Evolutionary conservation across 805 yeast species (phyloP).

Genomic region (Candida caryicola): DNA sequence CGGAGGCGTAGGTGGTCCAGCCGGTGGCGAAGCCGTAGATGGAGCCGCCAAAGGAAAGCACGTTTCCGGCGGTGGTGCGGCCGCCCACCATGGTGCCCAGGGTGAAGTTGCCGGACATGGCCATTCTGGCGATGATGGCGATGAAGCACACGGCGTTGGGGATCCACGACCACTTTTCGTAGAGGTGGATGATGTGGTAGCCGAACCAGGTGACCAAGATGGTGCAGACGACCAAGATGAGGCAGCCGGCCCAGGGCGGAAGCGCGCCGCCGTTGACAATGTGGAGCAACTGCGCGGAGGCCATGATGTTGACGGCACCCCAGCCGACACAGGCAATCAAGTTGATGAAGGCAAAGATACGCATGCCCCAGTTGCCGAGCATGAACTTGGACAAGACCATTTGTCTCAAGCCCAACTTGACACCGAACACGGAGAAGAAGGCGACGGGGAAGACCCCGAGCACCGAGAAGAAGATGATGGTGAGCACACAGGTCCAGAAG

Average conservation of each 20-base stretch:
- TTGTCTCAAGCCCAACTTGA: slow-evolving; percentile 82
- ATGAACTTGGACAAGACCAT: slow-evolving; percentile 77
- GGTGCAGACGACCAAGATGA: slow-evolving; percentile 66
- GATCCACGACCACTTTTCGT: slow-evolving; percentile 86
- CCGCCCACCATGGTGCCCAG: slow-evolving; percentile 45
- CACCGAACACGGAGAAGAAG: slow-evolving; percentile 78
- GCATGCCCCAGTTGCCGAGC: slow-evolving; percentile 70
- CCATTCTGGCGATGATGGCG: slow-evolving; percentile 74
- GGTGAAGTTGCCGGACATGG: slow-evolving; percentile 61
- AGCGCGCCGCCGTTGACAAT: slow-evolving; percentile 63
- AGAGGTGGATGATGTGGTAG: slow-evolving; percentile 73
- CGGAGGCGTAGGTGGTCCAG: slow-evolving; percentile 92
- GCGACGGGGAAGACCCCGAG: slow-evolving; percentile 82
- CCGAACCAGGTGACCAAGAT: slow-evolving; percentile 79
- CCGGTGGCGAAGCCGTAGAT: slow-evolving; percentile 89
- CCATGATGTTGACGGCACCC: slow-evolving; percentile 91
- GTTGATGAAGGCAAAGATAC: slow-evolving; percentile 75
- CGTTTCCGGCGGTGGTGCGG: slow-evolving; percentile 66
- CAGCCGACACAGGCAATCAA: slow-evolving; percentile 89
- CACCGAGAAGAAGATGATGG: slow-evolving; percentile 68
- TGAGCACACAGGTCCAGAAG: slow-evolving; percentile 68
- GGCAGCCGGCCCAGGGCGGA: slow-evolving; percentile 91
- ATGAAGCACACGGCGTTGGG: slow-evolving; percentile 74
- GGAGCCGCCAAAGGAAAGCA: slow-evolving; percentile 78
- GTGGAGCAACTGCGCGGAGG: slow-evolving; percentile 79